These are phyloP conservation scores for Huntiella bhutanensis DNA, from an alignment of 2,329 filamentous ascomycete genomes.

Conservation along the genomic window DNA sequence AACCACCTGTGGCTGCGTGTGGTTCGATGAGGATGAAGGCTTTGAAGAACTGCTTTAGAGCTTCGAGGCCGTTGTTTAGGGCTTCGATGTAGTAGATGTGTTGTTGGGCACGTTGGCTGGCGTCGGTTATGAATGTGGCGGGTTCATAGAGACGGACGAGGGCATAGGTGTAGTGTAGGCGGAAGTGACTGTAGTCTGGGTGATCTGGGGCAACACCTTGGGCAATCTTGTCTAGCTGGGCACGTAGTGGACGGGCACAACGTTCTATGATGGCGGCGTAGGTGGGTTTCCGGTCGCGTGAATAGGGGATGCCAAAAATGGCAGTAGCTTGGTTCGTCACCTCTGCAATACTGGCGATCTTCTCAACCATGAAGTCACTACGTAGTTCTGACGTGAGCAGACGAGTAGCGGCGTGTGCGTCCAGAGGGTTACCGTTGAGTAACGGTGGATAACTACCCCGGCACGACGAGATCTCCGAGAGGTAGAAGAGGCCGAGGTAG, in stretches of 20 bases:
- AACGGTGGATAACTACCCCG: constrained; percentile 9
- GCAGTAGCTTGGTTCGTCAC: constrained; percentile 9
- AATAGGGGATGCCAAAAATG: constrained; percentile 10
- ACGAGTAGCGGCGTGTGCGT: constrained; percentile 8
- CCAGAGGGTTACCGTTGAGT: constrained; percentile 7
- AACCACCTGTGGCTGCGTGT: constrained; percentile 10
- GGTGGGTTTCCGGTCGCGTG: constrained; percentile 10
- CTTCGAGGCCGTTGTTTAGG: constrained; percentile 20
- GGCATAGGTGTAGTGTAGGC: constrained; percentile 19
- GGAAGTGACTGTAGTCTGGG: constrained; percentile 14
- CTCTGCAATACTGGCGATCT: constrained; percentile 10
- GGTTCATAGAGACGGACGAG: constrained; percentile 23
- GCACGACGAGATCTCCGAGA: constrained; percentile 18
- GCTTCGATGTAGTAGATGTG: constrained; percentile 18
- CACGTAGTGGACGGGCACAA: constrained; percentile 6
- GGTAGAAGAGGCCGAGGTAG: constrained; percentile 22
- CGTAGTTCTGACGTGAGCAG: constrained; percentile 6
- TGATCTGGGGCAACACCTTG: constrained; percentile 7
- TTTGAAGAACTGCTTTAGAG: constrained; percentile 19
- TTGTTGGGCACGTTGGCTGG: constrained; percentile 15
- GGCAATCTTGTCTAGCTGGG: constrained; percentile 9
- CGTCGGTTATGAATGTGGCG: constrained; percentile 18
- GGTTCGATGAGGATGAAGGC: constrained; percentile 17
- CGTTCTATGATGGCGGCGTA: constrained; percentile 9
- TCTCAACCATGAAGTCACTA: constrained; percentile 11